Base-by-base conservation (phyloP, 1,284 basidiomycete genomes). In the Lignosus rhinocerotis region DNA sequence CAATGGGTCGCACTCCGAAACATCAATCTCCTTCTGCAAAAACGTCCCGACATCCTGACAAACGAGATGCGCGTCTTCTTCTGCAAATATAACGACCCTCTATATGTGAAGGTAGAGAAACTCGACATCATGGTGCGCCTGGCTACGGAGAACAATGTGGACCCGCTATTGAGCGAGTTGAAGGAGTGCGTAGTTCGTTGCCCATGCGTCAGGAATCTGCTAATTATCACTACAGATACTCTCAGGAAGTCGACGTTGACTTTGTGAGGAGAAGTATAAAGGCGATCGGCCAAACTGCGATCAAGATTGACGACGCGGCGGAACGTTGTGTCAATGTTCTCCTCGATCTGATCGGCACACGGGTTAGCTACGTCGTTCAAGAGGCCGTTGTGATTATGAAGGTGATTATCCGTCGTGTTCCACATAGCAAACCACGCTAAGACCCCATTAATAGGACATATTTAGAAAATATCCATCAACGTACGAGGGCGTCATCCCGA, bases 31-130 rank as follows among this genome's bases (percentile, higher is more conserved):
- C 85, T 99, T 50, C 85, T 98, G 19, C 97, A 99, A 75, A 94
- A 96, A 67, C 87, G 94, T 3, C 80, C 93, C 0, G 92, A 96
- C 59, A 82, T 98, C 55, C 83, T 99, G 6, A 86, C 90, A 31
- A 96, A 93, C 75, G 96, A 99, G 76, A 95, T 99, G 88, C 88
- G 95, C 58, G 96, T 99, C 25, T 99, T 99, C 75, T 99, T 99
- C 80, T 99, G 97, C 88, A 99, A 99, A 75, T 99, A 99, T 79
- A 99, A 98, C 73, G 97, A 99, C 71, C 96, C 97, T 2, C 80
- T 96, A 34, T 99, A 99, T 71, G 95, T 98, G 75, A 99, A 99
- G 77, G 85, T 98, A 51, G 96, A 97, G 74, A 99, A 99, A 75
- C 79, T 99, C 61, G 97, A 98, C 68, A 98, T 98, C 74, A 98